A percentile compares a stretch with the other conserved stretches of the same genome.
These are phyloP conservation scores for Pseudopyrenochaeta lycopersici DNA, from an alignment of 2,329 filamentous ascomycete genomes.

Conservation along the genomic window DNA sequence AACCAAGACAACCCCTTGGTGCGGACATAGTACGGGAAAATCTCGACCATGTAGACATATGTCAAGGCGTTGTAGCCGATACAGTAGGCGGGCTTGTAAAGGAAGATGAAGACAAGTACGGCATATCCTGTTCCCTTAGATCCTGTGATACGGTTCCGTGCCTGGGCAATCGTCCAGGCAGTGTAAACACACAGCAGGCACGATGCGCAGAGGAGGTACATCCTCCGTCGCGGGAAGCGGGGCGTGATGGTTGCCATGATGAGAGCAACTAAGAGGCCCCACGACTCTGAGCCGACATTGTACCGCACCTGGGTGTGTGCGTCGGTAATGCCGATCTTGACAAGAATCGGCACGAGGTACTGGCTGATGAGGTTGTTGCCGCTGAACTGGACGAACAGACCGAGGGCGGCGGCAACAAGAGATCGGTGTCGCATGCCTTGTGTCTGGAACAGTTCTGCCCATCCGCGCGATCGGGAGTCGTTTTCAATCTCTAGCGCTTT, in stretches of 20 bases:
- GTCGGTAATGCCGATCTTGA: conserved; percentile 67
- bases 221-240: conserved; percentile 63
- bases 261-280: conserved; percentile 67
- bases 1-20: conserved; percentile 63
- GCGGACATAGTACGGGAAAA: conserved; percentile 60
- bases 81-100: conserved; percentile 63
- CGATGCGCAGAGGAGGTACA: conserved; percentile 60
- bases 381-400: conserved; percentile 72
- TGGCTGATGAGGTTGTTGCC: conserved; percentile 72
- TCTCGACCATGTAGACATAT: conserved; percentile 63
- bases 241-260: conserved; percentile 65
- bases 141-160: conserved; percentile 60
- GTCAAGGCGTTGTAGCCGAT: conserved; percentile 67
- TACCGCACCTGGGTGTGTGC: conserved; percentile 48
- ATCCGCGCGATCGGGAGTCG: conserved; percentile 60
- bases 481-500: conserved; percentile 69
- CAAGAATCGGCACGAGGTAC: conserved; percentile 70
- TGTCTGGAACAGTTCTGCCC: conserved; percentile 69
- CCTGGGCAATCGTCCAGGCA: conserved; percentile 52
- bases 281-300: conserved; percentile 66
- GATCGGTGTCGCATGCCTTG: conserved; percentile 71
- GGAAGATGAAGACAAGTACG: conserved; percentile 61
- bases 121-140: conserved; percentile 48
- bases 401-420: conserved; percentile 68
- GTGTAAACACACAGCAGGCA: conserved; percentile 47